A percentile compares a stretch with the other conserved stretches of the same genome.
These are phyloP conservation scores for Podospora anserina DNA, from an alignment of 495 filamentous ascomycete genomes.

Conservation along the genomic window DNA sequence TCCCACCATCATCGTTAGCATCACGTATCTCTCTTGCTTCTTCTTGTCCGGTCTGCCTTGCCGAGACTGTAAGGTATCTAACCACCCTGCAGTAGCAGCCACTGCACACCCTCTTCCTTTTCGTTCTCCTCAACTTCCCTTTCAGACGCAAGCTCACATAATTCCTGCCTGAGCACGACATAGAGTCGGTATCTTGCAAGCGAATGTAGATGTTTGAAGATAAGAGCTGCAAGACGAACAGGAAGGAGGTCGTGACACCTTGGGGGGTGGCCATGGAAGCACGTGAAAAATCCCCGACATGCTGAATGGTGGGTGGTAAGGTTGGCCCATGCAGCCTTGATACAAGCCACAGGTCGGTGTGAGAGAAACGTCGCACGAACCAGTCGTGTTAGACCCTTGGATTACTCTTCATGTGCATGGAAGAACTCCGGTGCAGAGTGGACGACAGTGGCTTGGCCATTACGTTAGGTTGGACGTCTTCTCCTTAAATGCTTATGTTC, in stretches of 20 bases:
- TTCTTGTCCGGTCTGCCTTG: neutral
- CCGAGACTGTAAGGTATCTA: neutral
- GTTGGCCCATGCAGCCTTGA: neutral
- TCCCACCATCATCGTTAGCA: neutral
- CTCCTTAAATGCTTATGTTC: neutral
- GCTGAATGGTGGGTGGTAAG: neutral
- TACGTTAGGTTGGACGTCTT: neutral
- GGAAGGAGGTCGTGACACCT: neutral
- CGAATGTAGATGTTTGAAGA: neutral
- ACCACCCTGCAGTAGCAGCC: neutral
- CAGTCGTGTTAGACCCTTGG: neutral
- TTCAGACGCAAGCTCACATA: neutral
- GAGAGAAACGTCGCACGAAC: neutral
- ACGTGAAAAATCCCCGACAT: neutral
- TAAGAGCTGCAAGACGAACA: neutral
- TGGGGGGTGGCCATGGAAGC: neutral
- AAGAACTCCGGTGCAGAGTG: no score
- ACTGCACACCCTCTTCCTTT: neutral
- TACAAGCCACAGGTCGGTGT: slow-evolving; percentile 5
- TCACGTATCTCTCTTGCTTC: neutral
- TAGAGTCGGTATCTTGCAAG: neutral
- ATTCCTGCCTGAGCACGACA: neutral
- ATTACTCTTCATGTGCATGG: neutral
- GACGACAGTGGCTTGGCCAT: neutral
- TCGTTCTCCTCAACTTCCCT: neutral